phyloP scores from a whole-genome alignment of 2,329 filamentous ascomycete genomes.

The Neofusicoccum cordaticola region DNA sequence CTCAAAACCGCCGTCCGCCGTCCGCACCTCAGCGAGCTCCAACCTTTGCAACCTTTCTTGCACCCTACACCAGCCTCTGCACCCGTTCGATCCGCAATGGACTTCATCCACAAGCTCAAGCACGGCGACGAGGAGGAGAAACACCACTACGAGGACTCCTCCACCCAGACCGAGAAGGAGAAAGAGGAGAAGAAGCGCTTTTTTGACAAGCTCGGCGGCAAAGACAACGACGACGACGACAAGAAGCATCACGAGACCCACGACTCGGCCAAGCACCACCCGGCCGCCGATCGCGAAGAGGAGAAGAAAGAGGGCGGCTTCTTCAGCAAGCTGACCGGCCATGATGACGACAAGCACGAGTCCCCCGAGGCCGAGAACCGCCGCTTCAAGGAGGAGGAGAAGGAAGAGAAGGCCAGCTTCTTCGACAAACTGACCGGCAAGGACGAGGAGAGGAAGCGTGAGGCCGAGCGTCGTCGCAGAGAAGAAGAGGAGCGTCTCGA shows the following conservation, averaged over 20 bases:
- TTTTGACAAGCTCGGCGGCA: constrained; percentile 1
- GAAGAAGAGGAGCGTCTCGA: constrained; percentile 7
- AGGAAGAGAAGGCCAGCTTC: constrained; percentile 16
- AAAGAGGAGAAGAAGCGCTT: constrained; percentile 5
- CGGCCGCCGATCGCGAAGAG: constrained; percentile 13
- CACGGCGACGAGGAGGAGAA: constrained; percentile 11
- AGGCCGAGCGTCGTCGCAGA: constrained; percentile 6
- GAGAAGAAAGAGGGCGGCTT: constrained; percentile 11
- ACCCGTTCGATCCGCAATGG: not conserved
- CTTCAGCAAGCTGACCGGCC: constrained; percentile 14
- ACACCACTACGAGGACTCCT: not conserved
- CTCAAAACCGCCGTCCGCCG: not conserved
- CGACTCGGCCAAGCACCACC: constrained; percentile 12
- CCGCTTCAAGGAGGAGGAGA: constrained; percentile 12
- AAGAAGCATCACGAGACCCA: not conserved
- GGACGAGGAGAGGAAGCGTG: constrained; percentile 10
- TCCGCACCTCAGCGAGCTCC: not conserved
- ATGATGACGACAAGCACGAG: constrained; percentile 5
- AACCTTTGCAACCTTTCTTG: not conserved
- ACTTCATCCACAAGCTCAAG: constrained; percentile 15
- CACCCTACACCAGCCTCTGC: not conserved
- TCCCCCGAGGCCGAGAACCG: constrained; percentile 15
- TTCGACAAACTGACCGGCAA: constrained; percentile 16
- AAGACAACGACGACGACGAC: constrained; percentile 4
- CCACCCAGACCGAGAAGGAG: constrained; percentile 10